Evolutionary conservation across 2,329 filamentous ascomycete genomes (phyloP), one percentile per base, ranked within the genome.

Genomic region (Xylariaceae sp.): DNA sequence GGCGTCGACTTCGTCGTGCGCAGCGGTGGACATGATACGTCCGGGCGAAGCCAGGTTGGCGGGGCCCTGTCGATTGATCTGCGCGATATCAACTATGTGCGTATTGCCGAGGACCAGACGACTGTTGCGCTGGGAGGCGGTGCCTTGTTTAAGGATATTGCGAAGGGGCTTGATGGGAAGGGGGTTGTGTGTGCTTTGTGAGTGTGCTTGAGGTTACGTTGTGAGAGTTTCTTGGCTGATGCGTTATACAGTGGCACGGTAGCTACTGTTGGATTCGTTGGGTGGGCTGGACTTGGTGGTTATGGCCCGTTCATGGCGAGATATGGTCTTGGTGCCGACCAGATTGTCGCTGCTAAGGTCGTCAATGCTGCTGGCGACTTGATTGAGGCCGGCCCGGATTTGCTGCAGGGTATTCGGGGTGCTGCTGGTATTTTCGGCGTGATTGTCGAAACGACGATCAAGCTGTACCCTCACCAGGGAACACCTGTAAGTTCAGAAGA

Each of bases 371-470:
- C 70, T 3, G 77, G 75, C 4, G 56, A 70, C 4, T 60, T 77
- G 1, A 64, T 74, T 9, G 69, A 74, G 4, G 76, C 75, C 0
- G 71, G 74, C 47, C 69, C 73, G 13, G 66, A 66, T 8, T 53
- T 77, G 49, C 62, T 77, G 48, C 70, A 68, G 53, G 73, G 68
- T 1, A 72, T 77, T 11, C 68, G 75, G 1, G 76, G 76, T 1
- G 74, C 67, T 2, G 75, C 75, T 17, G 72, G 74, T 4, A 66
- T 66, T 6, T 71, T 76, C n/a, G 76, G 74, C 1, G 65, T 76
- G 6, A 72, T 78, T 51, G 71, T 75, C 3, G 74, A 77, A 57
- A 42, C 77, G 4, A 72, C 68, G 4, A 68, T 78, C 59, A 76
- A 73, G 60, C 64, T 76, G 0, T 76, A 76, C 58, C 67, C 69